Conservation (phyloP, 2,329 filamentous ascomycete genomes). For the Calonectria honghensis region DNA sequence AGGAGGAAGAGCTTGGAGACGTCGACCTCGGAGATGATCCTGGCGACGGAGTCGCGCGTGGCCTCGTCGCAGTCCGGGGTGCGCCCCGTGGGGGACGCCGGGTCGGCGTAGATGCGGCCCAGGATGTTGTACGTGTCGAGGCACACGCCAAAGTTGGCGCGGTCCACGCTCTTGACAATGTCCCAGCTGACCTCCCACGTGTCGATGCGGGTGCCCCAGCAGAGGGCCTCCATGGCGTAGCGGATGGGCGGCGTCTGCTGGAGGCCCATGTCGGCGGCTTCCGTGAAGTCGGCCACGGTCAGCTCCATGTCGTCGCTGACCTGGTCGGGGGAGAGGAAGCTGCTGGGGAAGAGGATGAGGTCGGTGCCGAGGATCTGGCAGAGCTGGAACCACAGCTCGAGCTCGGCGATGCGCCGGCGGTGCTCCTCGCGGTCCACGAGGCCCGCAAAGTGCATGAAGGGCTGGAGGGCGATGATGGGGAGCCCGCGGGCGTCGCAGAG, state of each 20-base stretch:
- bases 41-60: constrained; percentile 72
- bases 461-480: constrained; percentile 80
- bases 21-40: constrained; percentile 74
- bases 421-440: constrained; percentile 78
- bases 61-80: constrained; percentile 73
- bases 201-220: constrained; percentile 82
- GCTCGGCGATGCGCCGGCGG: constrained; percentile 74
- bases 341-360: constrained; percentile 84
- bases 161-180: constrained; percentile 77
- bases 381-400: constrained; percentile 82
- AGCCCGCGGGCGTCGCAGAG: constrained; percentile 75
- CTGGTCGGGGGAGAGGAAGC: constrained; percentile 74
- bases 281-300: constrained; percentile 77
- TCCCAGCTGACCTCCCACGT: constrained; percentile 85
- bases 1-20: constrained; percentile 82
- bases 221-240: constrained; percentile 84
- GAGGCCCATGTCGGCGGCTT: constrained; percentile 81
- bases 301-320: constrained; percentile 69
- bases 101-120: constrained; percentile 82
- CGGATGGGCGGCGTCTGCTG: constrained; percentile 73
- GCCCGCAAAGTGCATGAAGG: constrained; percentile 87
- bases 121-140: constrained; percentile 88
- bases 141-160: constrained; percentile 84
- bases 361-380: constrained; percentile 79
- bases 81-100: constrained; percentile 70